Conservation (phyloP, 1,284 basidiomycete species). For the Malassezia yamatoensis region DNA sequence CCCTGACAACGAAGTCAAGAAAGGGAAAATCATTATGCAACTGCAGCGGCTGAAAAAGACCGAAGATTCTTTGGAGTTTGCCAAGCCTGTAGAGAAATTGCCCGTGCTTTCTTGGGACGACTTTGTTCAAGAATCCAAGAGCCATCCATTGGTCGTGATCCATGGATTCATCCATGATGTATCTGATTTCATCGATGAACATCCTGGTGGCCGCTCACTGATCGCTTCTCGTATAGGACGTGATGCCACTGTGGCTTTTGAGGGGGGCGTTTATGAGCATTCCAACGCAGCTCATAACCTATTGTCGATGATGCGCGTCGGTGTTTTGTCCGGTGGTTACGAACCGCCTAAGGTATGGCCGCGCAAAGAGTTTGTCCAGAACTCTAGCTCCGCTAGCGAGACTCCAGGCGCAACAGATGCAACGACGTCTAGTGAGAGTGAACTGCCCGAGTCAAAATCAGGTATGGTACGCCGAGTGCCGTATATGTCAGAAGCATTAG, state of each 20-base stretch:
- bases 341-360: conserved; percentile 34
- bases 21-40: conserved; percentile 44
- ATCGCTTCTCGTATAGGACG: conserved; percentile 39
- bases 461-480: too few relatives aligned
- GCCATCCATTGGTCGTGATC: conserved; percentile 37
- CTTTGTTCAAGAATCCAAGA: conserved; percentile 43
- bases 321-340: conserved; percentile 45
- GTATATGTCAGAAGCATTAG: too few relatives aligned
- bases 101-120: conserved; percentile 47
- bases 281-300: conserved; percentile 45
- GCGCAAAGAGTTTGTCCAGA: conserved; percentile 13
- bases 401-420: background rate
- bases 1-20: conserved; percentile 47
- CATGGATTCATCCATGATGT: conserved; percentile 46
- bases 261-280: conserved; percentile 46
- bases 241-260: conserved; percentile 45
- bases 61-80: conserved; percentile 29
- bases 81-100: conserved; percentile 38
- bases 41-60: conserved; percentile 33
- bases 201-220: conserved; percentile 43
- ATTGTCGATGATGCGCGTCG: conserved; percentile 45
- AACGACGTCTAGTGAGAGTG: background rate
- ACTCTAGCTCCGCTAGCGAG: background rate
- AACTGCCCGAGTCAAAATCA: background rate
- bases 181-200: conserved; percentile 41